Percentiles rank a stretch among this genome's conserved stretches.
These are phyloP conservation scores for Effrenium voratum DNA, from an alignment of 73 alveolate genomes.

Conservation along the genomic window DNA sequence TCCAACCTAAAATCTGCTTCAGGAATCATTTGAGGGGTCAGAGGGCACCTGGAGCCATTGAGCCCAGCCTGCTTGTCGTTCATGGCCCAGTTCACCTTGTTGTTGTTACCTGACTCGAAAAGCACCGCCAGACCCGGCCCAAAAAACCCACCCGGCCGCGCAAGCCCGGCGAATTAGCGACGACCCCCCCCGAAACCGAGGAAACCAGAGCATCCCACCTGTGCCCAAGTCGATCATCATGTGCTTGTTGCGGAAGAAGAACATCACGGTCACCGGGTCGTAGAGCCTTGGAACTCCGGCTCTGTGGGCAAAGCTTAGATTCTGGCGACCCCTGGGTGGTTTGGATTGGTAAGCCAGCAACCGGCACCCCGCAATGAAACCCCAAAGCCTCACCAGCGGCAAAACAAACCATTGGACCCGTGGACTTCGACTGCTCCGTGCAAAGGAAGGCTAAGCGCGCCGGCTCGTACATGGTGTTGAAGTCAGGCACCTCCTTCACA, in stretches of 20 bases:
- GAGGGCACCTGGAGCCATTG: too few relatives aligned
- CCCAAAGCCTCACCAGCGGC: too few relatives aligned
- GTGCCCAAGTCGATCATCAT: constrained; percentile 99
- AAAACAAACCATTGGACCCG: too few relatives aligned
- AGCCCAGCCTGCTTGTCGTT: constrained; percentile 97
- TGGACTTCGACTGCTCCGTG: too few relatives aligned
- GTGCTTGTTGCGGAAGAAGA: constrained; percentile 99
- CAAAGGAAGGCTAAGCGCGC: too few relatives aligned
- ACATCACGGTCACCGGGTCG: constrained; percentile 99
- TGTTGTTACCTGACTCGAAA: constrained; percentile 96
- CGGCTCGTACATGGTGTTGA: constrained; percentile 99
- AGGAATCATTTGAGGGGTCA: too few relatives aligned
- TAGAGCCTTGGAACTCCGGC: constrained; percentile 95
- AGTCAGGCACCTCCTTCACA: constrained; percentile 99
- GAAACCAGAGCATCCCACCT: constrained; percentile 52
- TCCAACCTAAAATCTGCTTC: too few relatives aligned
- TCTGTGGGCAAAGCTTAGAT: too few relatives aligned
- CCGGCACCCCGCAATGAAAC: too few relatives aligned
- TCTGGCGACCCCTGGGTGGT: too few relatives aligned
- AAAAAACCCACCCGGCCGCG: not conserved
- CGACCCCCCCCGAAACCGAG: not conserved
- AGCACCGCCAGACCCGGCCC: not conserved
- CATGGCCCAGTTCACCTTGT: constrained; percentile 99
- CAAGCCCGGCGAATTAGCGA: not conserved
- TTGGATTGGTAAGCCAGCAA: too few relatives aligned